A percentile compares a stretch with the other conserved stretches of the same genome.
Evolutionary conservation across 2,329 filamentous ascomycete species (phyloP).

Genomic region (Aspergillus sojae): DNA sequence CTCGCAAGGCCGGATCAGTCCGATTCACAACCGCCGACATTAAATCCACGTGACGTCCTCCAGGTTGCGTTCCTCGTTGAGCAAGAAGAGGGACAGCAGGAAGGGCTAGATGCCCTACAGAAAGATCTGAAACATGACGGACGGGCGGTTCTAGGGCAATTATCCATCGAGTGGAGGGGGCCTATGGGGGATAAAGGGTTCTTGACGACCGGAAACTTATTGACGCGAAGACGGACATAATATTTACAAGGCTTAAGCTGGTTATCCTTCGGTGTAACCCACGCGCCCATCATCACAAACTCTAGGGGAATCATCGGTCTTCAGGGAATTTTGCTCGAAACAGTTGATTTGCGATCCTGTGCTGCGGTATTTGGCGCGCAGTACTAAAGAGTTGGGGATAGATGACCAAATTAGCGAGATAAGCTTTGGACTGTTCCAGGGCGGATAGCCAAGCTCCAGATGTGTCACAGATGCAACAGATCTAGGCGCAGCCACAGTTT

Average conservation of each 20-base stretch:
- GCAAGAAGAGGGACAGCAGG: slow-evolving; percentile 52
- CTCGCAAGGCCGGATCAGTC: slow-evolving; percentile 36
- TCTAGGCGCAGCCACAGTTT: slow-evolving; percentile 3
- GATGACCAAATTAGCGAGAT: neutral
- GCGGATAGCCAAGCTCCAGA: slow-evolving; percentile 3
- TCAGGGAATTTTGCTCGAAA: neutral
- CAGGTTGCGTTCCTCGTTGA: slow-evolving; percentile 67
- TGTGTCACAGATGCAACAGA: slow-evolving; percentile 1
- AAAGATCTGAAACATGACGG: slow-evolving; percentile 53
- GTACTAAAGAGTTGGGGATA: neutral
- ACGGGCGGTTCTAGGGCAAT: slow-evolving; percentile 71
- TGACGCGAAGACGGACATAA: slow-evolving; percentile 46
- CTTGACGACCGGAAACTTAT: slow-evolving; percentile 80
- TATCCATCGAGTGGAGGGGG: slow-evolving; percentile 85
- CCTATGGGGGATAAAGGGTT: slow-evolving; percentile 88
- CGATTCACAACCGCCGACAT: slow-evolving; percentile 45
- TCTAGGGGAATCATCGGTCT: neutral
- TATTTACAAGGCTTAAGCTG: neutral
- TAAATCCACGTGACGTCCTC: slow-evolving; percentile 65
- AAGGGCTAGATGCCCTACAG: slow-evolving; percentile 54
- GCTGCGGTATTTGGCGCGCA: neutral
- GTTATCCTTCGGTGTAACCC: neutral
- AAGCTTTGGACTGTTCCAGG: neutral
- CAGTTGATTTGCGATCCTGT: neutral
- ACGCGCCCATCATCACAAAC: neutral